Evolutionary conservation across 805 yeast genomes (phyloP).

Genomic region (Lipomyces spencermartinsiae): DNA sequence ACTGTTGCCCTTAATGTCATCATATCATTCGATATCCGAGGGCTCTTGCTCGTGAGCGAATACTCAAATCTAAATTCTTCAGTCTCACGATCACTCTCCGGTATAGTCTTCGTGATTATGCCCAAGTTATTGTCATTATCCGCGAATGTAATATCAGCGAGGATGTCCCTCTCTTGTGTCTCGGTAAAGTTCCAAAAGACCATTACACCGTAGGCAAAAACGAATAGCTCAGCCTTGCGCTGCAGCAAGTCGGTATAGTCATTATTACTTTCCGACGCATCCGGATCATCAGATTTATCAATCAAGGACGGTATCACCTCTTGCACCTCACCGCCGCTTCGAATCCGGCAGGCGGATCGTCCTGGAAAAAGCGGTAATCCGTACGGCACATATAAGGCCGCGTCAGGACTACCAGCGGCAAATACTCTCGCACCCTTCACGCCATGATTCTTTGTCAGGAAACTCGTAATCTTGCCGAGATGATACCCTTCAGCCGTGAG

Average conservation of each 20-base stretch:
- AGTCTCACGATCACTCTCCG: constrained; percentile 89
- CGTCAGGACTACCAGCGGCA: constrained; percentile 56
- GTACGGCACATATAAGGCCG: constrained; percentile 90
- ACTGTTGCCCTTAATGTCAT: constrained; percentile 72
- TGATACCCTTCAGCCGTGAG: constrained; percentile 84
- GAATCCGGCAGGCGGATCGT: constrained; percentile 63
- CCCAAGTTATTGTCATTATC: constrained; percentile 22
- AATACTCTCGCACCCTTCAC: constrained; percentile 79
- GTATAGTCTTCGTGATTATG: constrained; percentile 64
- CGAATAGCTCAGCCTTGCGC: constrained; percentile 76
- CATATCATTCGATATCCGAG: constrained; percentile 80
- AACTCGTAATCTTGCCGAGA: constrained; percentile 65
- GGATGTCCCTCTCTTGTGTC: constrained; percentile 86
- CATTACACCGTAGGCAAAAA: constrained; percentile 92
- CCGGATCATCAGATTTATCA: constrained; percentile 51
- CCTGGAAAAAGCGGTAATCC: constrained; percentile 88
- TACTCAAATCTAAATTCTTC: constrained; percentile 85
- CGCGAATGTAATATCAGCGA: constrained; percentile 89
- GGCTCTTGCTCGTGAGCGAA: constrained; percentile 54
- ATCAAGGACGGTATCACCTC: background rate
- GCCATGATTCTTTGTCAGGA: constrained; percentile 72
- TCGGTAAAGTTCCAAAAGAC: constrained; percentile 98
- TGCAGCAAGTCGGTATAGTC: constrained; percentile 33
- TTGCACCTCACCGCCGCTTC: constrained; percentile 49
- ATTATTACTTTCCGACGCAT: constrained; percentile 10